Evolutionary conservation across 805 yeast species (phyloP).

Genomic region (Grigorovia transvaalensis): DNA sequence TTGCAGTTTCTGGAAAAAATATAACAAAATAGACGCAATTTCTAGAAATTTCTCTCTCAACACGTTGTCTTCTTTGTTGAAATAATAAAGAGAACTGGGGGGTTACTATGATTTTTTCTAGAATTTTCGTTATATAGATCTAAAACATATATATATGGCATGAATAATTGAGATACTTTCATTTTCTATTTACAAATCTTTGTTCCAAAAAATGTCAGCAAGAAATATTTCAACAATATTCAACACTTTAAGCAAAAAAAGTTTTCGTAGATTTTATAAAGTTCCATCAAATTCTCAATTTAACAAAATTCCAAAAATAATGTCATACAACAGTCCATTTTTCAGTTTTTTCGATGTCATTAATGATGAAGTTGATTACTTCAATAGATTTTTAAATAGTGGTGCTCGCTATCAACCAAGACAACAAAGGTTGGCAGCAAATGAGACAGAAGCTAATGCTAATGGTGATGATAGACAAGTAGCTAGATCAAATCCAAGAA

Average conservation of each 20-base stretch:
- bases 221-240: not conserved
- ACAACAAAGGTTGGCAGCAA: slow-evolving; percentile 11
- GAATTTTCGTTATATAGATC: not conserved
- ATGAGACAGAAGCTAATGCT: not conserved
- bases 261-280: not conserved
- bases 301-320: slow-evolving; percentile 4
- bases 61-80: no score
- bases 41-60: not conserved
- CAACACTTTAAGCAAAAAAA: not conserved
- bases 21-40: not conserved
- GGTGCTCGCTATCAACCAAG: slow-evolving; percentile 19
- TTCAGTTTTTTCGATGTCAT: slow-evolving; percentile 35
- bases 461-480: not conserved
- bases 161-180: not conserved
- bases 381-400: slow-evolving; percentile 27
- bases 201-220: not conserved
- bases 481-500: slow-evolving; percentile 3
- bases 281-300: not conserved
- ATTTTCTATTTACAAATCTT: no score
- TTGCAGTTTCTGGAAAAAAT: not conserved
- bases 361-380: slow-evolving; percentile 33
- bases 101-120: not conserved
- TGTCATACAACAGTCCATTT: slow-evolving; percentile 34
- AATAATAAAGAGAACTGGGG: no score
- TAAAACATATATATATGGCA: not conserved